Evolutionary conservation across 345 rosid genomes (phyloP), one percentile per base, ranked within the genome.

Genomic region (Turritis glabra): DNA sequence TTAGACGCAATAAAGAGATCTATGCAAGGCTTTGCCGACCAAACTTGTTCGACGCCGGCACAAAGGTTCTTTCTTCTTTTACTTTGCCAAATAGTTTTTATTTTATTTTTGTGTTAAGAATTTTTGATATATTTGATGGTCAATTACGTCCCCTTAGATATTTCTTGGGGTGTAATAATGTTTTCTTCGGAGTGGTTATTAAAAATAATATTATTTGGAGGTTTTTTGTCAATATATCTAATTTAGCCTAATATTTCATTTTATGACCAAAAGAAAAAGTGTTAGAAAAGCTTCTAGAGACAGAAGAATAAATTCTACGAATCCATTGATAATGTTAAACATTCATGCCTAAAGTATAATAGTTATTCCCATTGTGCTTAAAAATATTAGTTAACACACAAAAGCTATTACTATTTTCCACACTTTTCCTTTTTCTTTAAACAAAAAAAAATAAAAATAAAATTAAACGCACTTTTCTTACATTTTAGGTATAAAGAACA

Each of bases 11-110:
- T 84, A 94, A 88, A 78, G 86, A 91, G 73, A 83, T 80, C 66
- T 91, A 85, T 67, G 80, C 91, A 12, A 83, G 77, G 76, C 73
- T 94, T 29, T 88, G 89, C 55, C 83, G 52, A 57, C 82, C 88
- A 29, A 91, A 84, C 74, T 65, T 74, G 41, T 86, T 89, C 47
- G 95, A 91, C 64, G 79, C 69, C 53, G 95, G 87, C 71, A 83
- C 83, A 68, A 91, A 89, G 96, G 98, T 94, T 38, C n/a, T 43
- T 15, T 63, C 8, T 41, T 29, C 46, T 17, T 25, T 35, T 14
- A 3, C 11, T 25, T 52, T 22, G 12, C 8, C 63, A 26, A 47
- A 52, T 40, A 14, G 23, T 18, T 47, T 8, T 47, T 47, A 18
- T 33, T 9, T 44, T 6, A 8, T 2, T 30, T 54, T 41, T 64